Conservation (phyloP, 2,329 filamentous ascomycete species). For the Colletotrichum phormii region DNA sequence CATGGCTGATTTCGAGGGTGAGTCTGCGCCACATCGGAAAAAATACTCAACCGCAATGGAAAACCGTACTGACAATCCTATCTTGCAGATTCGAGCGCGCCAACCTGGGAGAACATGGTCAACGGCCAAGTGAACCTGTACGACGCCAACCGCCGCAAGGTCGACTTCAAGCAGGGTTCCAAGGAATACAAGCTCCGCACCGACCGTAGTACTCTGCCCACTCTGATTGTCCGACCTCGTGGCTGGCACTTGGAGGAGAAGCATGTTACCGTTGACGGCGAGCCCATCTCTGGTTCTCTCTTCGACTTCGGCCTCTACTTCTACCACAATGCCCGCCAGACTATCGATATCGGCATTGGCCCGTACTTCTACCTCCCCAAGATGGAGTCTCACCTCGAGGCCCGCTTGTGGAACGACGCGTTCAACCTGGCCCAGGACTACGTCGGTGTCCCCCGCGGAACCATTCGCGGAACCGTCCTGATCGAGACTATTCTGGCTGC, state of each 20-base stretch:
- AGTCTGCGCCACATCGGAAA: background rate
- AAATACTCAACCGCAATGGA: background rate
- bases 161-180: slow-evolving; percentile 94
- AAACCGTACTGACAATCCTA: slow-evolving; percentile 1
- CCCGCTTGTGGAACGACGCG: slow-evolving; percentile 96
- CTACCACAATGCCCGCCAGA: slow-evolving; percentile 95
- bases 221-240: slow-evolving; percentile 92
- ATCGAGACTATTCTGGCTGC: slow-evolving; percentile 98
- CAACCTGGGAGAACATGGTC: slow-evolving; percentile 99
- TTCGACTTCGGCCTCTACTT: slow-evolving; percentile 99
- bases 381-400: slow-evolving; percentile 98
- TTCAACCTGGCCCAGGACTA: slow-evolving; percentile 97
- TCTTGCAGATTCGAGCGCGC: slow-evolving; percentile 84
- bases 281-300: slow-evolving; percentile 90
- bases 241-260: slow-evolving; percentile 99
- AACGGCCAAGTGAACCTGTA: slow-evolving; percentile 98
- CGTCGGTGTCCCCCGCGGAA: slow-evolving; percentile 88
- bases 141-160: slow-evolving; percentile 91
- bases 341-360: slow-evolving; percentile 84
- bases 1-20: slow-evolving; percentile 99
- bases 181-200: slow-evolving; percentile 99
- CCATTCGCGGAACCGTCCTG: slow-evolving; percentile 92
- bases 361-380: slow-evolving; percentile 99
- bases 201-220: slow-evolving; percentile 84
- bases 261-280: slow-evolving; percentile 94